Evolutionary conservation across 768 basidiomycete species (phyloP), one percentile per base, ranked within the genome.

Genomic region (Termitomyces sp.): DNA sequence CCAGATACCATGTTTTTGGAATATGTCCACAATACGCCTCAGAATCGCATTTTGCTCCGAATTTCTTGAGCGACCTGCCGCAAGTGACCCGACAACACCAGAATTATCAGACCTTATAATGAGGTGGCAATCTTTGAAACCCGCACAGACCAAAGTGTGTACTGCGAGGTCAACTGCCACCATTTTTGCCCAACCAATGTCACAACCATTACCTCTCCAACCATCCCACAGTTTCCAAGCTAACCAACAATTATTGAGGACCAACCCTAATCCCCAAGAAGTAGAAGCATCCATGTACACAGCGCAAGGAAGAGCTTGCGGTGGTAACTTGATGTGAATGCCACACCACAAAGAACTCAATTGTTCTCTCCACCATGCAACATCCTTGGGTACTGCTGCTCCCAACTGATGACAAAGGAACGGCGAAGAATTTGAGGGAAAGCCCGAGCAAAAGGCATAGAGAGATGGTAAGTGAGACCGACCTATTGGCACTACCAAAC

Each of bases 401-500:
- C 61, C 59, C 0, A 69, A 60, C 0, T 31, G 40, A n/a, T 60
- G 58, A 0, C 22, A 18, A n/a, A 47, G 42, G 35, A 64, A 66
- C 0, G 56, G 52, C 3, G 62, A 59, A 2, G 33, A 25, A 1
- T 48, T 4, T 2, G 20, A 16, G 0, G 54, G 39, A 54, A 75
- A 74, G 10, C 60, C 61, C 0, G 66, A 38, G 3, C 54, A 10
- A 40, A 75, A 70, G n/a, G 48, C 39, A 27, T 66, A 70, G 9
- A 77, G 46, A 0, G 67, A 23, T 0, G 69, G 63, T 1, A 76
- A 59, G 3, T 56, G 60, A 0, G 68, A 66, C 1, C 67, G 67
- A 3, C 74, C 71, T 10, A 62, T 52, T 0, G 66, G 67, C 2
- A 70, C 27, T 0, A 70, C 70, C 0, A 76, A 54, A 1, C 67